These are phyloP conservation scores for Calonectria hongkongensis DNA, from an alignment of 2,329 filamentous ascomycete genomes.

Conservation along the genomic window DNA sequence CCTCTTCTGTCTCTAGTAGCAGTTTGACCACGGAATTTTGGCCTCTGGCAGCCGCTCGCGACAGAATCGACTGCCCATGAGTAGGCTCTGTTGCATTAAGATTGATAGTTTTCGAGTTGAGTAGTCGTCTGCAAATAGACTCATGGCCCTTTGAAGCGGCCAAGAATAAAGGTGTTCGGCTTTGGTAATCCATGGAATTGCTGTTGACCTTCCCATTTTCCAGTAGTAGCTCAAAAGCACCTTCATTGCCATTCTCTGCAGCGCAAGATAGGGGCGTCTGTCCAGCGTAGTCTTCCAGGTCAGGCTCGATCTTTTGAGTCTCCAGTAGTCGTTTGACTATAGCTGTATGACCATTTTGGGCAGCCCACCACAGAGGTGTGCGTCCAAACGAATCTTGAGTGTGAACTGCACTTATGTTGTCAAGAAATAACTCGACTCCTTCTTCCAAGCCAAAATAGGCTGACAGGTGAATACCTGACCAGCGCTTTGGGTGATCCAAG, in stretches of 20 bases:
- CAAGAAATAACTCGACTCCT: neutral
- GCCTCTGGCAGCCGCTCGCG: neutral
- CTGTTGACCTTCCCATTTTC: neutral
- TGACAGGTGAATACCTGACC: conserved; percentile 50
- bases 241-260: neutral
- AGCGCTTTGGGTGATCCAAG: conserved; percentile 31
- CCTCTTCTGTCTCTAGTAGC: neutral
- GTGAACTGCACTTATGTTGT: neutral
- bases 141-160: neutral
- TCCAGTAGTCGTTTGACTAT: neutral
- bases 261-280: neutral
- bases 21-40: neutral
- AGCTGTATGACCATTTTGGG: neutral
- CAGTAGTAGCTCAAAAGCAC: neutral
- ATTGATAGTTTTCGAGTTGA: neutral
- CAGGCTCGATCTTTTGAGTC: neutral
- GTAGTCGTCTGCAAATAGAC: neutral
- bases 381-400: neutral
- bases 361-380: conserved; percentile 18
- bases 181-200: no score
- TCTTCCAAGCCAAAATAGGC: conserved; percentile 48
- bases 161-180: neutral
- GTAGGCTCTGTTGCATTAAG: neutral
- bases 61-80: neutral
- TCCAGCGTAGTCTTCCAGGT: neutral